Conservation (phyloP, 2,329 filamentous ascomycete genomes). For the Aspergillus melleus region DNA sequence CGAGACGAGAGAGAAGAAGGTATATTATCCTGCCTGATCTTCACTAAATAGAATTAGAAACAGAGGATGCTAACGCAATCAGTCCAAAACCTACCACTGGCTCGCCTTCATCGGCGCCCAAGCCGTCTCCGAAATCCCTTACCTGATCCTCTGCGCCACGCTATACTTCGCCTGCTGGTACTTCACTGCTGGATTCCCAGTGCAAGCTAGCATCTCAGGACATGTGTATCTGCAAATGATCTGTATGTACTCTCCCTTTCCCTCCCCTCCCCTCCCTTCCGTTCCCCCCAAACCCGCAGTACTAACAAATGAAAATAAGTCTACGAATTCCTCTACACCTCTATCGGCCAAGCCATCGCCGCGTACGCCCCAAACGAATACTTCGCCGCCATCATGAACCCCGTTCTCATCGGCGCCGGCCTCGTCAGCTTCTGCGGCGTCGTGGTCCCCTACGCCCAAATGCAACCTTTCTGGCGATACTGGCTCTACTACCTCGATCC, state of each 20-base stretch:
- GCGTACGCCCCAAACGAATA: constrained; percentile 63
- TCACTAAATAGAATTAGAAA: neutral
- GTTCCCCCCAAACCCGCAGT: too few species aligned
- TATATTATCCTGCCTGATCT: neutral
- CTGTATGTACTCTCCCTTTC: constrained; percentile 28
- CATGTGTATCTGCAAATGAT: constrained; percentile 44
- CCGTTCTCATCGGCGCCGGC: constrained; percentile 52
- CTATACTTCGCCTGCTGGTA: constrained; percentile 58
- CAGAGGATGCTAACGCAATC: neutral
- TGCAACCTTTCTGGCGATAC: constrained; percentile 44
- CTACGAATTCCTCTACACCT: constrained; percentile 46
- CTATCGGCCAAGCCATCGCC: constrained; percentile 51
- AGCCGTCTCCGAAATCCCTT: constrained; percentile 50
- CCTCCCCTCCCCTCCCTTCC: neutral
- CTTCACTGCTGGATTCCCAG: constrained; percentile 53
- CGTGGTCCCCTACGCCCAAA: constrained; percentile 37
- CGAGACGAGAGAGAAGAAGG: constrained; percentile 59
- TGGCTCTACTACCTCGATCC: constrained; percentile 49
- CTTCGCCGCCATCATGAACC: constrained; percentile 60
- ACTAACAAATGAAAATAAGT: too few species aligned
- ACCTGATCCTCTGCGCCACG: constrained; percentile 47
- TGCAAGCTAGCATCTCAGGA: constrained; percentile 32
- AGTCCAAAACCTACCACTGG: constrained; percentile 62
- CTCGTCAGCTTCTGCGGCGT: constrained; percentile 43
- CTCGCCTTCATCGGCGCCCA: constrained; percentile 58